Base-by-base conservation (phyloP, 352 stramenopile species). In the Pythium aquatile region DNA sequence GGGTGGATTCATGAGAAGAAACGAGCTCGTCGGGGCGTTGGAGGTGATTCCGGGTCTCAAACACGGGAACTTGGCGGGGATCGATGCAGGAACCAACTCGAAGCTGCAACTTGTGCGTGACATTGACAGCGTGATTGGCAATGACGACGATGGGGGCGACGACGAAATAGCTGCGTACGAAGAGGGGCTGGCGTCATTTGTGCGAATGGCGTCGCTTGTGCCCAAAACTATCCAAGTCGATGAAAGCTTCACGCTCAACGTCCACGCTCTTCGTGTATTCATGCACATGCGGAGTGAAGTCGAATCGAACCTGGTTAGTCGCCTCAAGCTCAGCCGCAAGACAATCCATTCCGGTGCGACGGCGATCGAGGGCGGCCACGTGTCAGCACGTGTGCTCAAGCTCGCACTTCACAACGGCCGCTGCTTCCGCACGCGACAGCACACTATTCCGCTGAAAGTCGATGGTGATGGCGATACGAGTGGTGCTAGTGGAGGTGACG, bases 331-430 rank as follows among this genome's bases (percentile, higher is more conserved):
- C 42, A 91, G 84, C 46, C 78, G 86, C 11, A 81, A 73, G 58
- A 77, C 69, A 0, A 78, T 84, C 29, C 70, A 92, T 32, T 58
- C 74, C 44, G 77, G 82, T 0, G 84, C 83, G 1, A 59, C 63
- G 2, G 77, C 64, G 20, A 77, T 93, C 39, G 70, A 81, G 55
- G 46, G 58, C 32, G 83, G 85, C 1, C 75, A 93, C 40, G 73
- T 96, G 13, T 87, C 91, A 1, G 78, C 80, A 26, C 75, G 91
- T 6, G 76, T 91, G 10, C 58, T 98, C 13, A 94, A 93, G 65
- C 53, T 97, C 20, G 86, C 85, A 6, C 74, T 97, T 9, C 92
- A 98, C 68, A 98, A 97, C 63, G 92, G 91, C 6, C 75, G 90
- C 4, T 87, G 80, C 49, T 92, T 96, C 47, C 72, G 80, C 26